Evolutionary conservation across 2,329 filamentous ascomycete species (phyloP).

Genomic region (Fusarium haematococcum): DNA sequence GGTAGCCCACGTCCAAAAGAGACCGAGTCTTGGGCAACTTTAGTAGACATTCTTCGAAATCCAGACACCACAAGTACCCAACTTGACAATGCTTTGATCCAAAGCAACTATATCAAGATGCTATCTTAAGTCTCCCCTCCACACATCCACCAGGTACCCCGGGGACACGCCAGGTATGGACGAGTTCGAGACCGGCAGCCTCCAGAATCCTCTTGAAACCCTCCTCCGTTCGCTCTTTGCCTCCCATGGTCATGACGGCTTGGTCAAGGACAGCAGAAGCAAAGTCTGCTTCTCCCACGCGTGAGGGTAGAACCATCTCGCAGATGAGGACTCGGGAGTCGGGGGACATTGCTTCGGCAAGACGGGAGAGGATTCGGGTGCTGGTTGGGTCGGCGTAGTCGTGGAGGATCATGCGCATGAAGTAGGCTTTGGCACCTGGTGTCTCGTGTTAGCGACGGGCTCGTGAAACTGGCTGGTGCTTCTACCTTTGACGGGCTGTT

Average conservation of each 20-base stretch:
- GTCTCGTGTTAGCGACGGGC: background rate
- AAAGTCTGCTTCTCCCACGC: slow-evolving; percentile 47
- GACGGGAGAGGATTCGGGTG: slow-evolving; percentile 43
- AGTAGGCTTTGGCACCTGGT: slow-evolving; percentile 51
- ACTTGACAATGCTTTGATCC: background rate
- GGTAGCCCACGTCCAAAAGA: background rate
- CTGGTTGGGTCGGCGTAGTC: slow-evolving; percentile 47
- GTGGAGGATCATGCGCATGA: slow-evolving; percentile 51
- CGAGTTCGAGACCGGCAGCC: slow-evolving; percentile 46
- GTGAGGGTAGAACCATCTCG: slow-evolving; percentile 48
- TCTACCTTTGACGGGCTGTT: slow-evolving; percentile 47
- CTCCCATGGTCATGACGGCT: slow-evolving; percentile 50
- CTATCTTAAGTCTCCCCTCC: slow-evolving; percentile 35
- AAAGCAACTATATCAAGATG: background rate
- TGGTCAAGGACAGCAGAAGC: slow-evolving; percentile 47
- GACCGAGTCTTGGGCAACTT: background rate
- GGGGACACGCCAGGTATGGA: slow-evolving; percentile 40
- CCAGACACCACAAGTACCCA: background rate
- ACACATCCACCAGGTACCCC: slow-evolving; percentile 43
- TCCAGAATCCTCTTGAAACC: slow-evolving; percentile 47
- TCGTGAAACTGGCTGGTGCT: background rate
- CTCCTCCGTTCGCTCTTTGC: slow-evolving; percentile 48
- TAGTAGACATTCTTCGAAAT: background rate
- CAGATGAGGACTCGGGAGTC: slow-evolving; percentile 48
- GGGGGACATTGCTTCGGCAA: slow-evolving; percentile 45